Conservation (phyloP, 768 basidiomycete species). For the Lactarius hatsudake region DNA sequence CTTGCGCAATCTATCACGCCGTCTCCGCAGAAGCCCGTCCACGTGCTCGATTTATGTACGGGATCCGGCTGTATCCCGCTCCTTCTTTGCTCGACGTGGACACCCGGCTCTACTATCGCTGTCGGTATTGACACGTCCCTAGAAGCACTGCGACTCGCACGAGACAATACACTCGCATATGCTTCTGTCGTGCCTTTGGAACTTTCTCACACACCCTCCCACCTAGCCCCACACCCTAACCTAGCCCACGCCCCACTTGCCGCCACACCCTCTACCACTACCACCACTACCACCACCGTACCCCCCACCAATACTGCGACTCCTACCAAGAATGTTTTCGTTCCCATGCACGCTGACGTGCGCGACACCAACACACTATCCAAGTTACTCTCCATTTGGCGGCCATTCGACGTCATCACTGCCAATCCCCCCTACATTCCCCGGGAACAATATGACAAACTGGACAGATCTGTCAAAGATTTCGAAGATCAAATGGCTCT, state of each 20-base stretch:
- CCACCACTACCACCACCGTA: not conserved
- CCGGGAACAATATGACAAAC: slow-evolving; percentile 52
- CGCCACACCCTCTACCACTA: not conserved
- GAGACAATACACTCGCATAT: slow-evolving; percentile 41
- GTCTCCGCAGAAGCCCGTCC: slow-evolving; percentile 31
- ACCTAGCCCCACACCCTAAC: not conserved
- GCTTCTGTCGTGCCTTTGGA: slow-evolving; percentile 18
- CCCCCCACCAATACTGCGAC: not conserved
- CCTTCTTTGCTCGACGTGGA: slow-evolving; percentile 67
- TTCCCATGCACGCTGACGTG: slow-evolving; percentile 46
- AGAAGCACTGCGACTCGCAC: slow-evolving; percentile 51
- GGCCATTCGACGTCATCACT: slow-evolving; percentile 73
- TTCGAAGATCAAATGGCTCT: slow-evolving; percentile 84
- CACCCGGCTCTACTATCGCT: slow-evolving; percentile 51
- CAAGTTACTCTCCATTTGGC: slow-evolving; percentile 28
- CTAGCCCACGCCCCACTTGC: not conserved
- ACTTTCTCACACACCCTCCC: not conserved
- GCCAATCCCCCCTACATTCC: slow-evolving; percentile 89
- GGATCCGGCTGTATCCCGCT: slow-evolving; percentile 92
- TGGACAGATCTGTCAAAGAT: slow-evolving; percentile 66
- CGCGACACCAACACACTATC: slow-evolving; percentile 29
- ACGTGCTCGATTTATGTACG: slow-evolving; percentile 86
- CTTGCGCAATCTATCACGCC: slow-evolving; percentile 52
- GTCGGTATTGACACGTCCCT: slow-evolving; percentile 67
- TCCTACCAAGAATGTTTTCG: slow-evolving; percentile 25